Evolutionary conservation across 148 eudicot genomes (phyloP).

Genomic region (Amaranthus cruentus): DNA sequence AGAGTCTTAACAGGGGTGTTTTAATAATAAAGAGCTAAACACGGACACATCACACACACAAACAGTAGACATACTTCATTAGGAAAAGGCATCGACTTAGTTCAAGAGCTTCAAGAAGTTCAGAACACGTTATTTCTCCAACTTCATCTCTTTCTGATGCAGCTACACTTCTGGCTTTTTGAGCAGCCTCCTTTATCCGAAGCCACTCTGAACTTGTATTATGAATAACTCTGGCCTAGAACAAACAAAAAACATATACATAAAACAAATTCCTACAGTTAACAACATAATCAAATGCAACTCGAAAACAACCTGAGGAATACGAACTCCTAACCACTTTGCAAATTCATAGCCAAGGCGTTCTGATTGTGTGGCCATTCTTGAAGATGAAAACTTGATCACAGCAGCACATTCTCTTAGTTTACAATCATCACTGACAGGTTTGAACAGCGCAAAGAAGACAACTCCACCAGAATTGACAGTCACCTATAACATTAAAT

Average conservation of each 20-base stretch:
- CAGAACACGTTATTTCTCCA: conserved; percentile 90
- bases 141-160: conserved; percentile 69
- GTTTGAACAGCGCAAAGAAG: conserved; percentile 83
- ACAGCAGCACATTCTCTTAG: conserved; percentile 89
- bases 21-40: not conserved
- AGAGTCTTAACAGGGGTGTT: too few relatives aligned
- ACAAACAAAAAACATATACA: not conserved
- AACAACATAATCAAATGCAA: conserved; percentile 6
- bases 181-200: conserved; percentile 88
- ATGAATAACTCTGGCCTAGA: conserved; percentile 92
- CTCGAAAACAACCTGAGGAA: conserved; percentile 68
- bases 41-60: not conserved
- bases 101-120: conserved; percentile 99
- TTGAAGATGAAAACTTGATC: conserved; percentile 89
- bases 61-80: conserved; percentile 59
- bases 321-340: conserved; percentile 88
- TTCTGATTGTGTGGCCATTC: conserved; percentile 99
- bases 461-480: conserved; percentile 99
- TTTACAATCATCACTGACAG: conserved; percentile 44
- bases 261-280: conserved; percentile 6
- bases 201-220: conserved; percentile 80
- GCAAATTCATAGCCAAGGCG: conserved; percentile 98
- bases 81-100: conserved; percentile 85
- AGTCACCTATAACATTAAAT: conserved; percentile 57
- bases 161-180: conserved; percentile 75